Evolutionary conservation across 2,329 filamentous ascomycete species (phyloP).

Genomic region (Cercospora berteroae): DNA sequence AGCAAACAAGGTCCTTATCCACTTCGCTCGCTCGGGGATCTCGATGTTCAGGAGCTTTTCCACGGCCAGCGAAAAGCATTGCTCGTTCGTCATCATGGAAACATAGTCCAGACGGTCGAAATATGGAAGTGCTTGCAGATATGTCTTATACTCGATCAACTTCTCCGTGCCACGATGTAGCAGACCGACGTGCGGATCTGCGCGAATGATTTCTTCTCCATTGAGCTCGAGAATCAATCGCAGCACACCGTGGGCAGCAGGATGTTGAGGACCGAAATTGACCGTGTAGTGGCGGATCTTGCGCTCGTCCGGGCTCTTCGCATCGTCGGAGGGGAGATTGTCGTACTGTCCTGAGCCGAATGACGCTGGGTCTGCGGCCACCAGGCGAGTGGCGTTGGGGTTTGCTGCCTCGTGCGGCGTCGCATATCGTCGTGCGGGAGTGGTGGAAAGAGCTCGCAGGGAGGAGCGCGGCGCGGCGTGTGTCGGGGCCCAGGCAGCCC

Average conservation of each 20-base stretch:
- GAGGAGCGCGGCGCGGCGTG: slow-evolving; percentile 33
- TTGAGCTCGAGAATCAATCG: slow-evolving; percentile 96
- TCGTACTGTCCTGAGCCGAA: slow-evolving; percentile 54
- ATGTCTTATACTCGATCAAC: slow-evolving; percentile 99
- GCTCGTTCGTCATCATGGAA: slow-evolving; percentile 99
- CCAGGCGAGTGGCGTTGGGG: slow-evolving; percentile 40
- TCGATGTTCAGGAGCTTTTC: slow-evolving; percentile 98
- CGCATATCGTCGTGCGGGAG: slow-evolving; percentile 62
- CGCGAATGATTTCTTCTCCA: slow-evolving; percentile 94
- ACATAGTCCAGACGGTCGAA: slow-evolving; percentile 99
- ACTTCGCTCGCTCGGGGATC: slow-evolving; percentile 92
- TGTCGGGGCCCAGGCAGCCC: slow-evolving; percentile 13
- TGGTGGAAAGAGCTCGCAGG: slow-evolving; percentile 64
- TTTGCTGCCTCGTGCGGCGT: slow-evolving; percentile 44
- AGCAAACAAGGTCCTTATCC: slow-evolving; percentile 90
- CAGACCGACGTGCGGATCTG: slow-evolving; percentile 94
- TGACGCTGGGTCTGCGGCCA: slow-evolving; percentile 61
- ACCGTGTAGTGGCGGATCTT: slow-evolving; percentile 99
- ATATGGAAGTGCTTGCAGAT: slow-evolving; percentile 95
- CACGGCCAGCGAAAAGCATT: slow-evolving; percentile 91
- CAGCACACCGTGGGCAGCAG: slow-evolving; percentile 95
- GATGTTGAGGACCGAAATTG: slow-evolving; percentile 99
- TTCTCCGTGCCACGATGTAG: slow-evolving; percentile 98
- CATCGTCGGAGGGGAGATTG: slow-evolving; percentile 46
- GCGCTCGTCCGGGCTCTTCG: slow-evolving; percentile 57